Base-by-base conservation (phyloP, 2,329 filamentous ascomycete species). In the Pyricularia grisea region DNA sequence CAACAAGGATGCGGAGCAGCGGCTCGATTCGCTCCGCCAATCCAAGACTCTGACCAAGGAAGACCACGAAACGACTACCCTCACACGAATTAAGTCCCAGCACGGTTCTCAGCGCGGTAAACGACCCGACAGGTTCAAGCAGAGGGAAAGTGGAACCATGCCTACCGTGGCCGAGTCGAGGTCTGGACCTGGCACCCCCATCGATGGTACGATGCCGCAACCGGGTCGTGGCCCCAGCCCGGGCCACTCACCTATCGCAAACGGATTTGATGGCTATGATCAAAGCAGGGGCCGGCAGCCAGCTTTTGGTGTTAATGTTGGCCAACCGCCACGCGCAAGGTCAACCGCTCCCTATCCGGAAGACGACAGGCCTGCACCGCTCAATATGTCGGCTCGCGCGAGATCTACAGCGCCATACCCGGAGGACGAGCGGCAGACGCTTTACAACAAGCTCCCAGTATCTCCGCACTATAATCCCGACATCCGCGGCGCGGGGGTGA, bases 1-100 rank as follows among this genome's bases (percentile, higher is more conserved):
- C 50, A 99, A 98, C 79, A 91, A 92, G 74, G 95, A 99, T 79
- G 95, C 95, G 14, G 81, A 88, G 66, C 87, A 86, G 65, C 88
- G 95, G 63, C 88, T 99, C 69, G 92, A 97, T 66, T 93, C 92
- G 67, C 89, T 99, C 68, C 90, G 88, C 65, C 88, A 92, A 73
- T 91, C 92, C 69, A 92, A 92, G 78, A 92, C 92, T 3, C 83
- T 98, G 65, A 96, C 93, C 2, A 94, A 94, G 80, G 87, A 90
- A 73, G 95, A 98, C 75, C 95, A 99, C 77, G 94, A 98, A 78
- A 92, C 93, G 69, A 90, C 96, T 61, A 94, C 95, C 0, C 88
- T 99, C 72, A 90, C 88, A 67, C 88, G 91, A 68, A 98, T 99
- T 82, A 97, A 91, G 79, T 93, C 88, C 3, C 88, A 90, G 72